A percentile compares a stretch with the other conserved stretches of the same genome.
Evolutionary conservation across 2,329 filamentous ascomycete species (phyloP).

Genomic region (Arthrobotrys musiformis): DNA sequence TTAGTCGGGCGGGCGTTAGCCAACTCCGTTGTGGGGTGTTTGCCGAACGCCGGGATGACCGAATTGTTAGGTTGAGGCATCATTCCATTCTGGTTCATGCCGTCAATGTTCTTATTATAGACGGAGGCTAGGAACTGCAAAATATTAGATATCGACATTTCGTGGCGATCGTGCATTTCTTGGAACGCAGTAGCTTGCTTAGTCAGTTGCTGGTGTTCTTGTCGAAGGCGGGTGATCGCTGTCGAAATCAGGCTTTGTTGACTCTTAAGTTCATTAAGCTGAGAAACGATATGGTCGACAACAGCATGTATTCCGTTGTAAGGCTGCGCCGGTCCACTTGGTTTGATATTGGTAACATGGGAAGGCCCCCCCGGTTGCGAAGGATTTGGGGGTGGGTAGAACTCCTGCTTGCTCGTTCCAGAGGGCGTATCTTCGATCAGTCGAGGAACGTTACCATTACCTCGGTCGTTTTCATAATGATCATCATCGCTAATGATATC

Average conservation of each 20-base stretch:
- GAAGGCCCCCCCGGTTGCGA: slow-evolving; percentile 53
- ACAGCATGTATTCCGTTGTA: slow-evolving; percentile 62
- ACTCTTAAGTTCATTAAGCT: slow-evolving; percentile 82
- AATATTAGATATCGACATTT: slow-evolving; percentile 99
- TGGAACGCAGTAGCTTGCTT: slow-evolving; percentile 90
- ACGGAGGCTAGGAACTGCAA: slow-evolving; percentile 96
- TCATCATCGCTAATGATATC: slow-evolving; percentile 59
- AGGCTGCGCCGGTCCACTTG: slow-evolving; percentile 65
- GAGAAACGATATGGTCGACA: slow-evolving; percentile 61
- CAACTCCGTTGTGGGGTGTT: slow-evolving; percentile 37
- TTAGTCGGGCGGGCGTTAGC: slow-evolving; percentile 40
- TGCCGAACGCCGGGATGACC: slow-evolving; percentile 36
- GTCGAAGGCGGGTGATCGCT: slow-evolving; percentile 81
- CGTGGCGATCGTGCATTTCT: slow-evolving; percentile 91
- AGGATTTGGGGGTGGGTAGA: slow-evolving; percentile 15
- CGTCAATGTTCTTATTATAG: slow-evolving; percentile 91
- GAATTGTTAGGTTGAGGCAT: slow-evolving; percentile 38
- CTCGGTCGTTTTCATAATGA: slow-evolving; percentile 61
- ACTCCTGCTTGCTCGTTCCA: slow-evolving; percentile 34
- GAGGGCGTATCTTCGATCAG: slow-evolving; percentile 45
- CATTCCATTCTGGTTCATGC: slow-evolving; percentile 61
- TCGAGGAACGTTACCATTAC: slow-evolving; percentile 60
- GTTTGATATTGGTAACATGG: slow-evolving; percentile 61
- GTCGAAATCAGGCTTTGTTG: slow-evolving; percentile 87
- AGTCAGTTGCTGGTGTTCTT: slow-evolving; percentile 88